Conservation (phyloP, 75 land plant genomes). For the Pinus albicaulis region DNA sequence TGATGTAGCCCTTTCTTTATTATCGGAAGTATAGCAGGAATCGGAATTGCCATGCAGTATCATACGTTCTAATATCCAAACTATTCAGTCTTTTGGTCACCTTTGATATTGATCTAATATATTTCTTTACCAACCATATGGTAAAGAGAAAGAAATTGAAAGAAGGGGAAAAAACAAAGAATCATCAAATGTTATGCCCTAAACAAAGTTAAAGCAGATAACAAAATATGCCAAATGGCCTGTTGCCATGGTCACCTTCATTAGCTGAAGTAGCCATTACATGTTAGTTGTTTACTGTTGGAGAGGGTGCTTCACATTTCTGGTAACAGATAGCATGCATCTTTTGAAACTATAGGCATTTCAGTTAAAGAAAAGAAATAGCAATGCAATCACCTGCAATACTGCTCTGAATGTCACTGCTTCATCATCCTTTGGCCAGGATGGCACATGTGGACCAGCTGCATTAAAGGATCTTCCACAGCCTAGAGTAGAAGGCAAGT, state of each 20-base stretch:
- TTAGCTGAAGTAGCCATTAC: neutral
- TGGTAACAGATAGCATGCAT: neutral
- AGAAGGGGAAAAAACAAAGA: neutral
- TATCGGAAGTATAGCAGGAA: too few species aligned
- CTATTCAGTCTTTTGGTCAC: too few species aligned
- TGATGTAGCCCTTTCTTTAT: too few species aligned
- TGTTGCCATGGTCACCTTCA: neutral
- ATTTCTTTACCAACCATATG: too few species aligned
- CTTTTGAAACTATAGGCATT: neutral
- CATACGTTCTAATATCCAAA: too few species aligned
- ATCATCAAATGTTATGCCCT: neutral
- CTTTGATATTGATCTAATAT: too few species aligned
- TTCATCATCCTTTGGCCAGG: slow-evolving; percentile 8
- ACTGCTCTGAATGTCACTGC: neutral
- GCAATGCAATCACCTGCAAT: neutral
- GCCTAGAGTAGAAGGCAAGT: neutral
- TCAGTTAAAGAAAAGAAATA: neutral
- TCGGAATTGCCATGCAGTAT: too few species aligned
- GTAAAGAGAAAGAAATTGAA: too few species aligned
- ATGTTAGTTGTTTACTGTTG: neutral
- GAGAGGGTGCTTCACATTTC: neutral
- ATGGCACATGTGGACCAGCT: too few species aligned
- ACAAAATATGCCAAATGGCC: neutral
- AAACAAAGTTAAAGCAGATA: neutral
- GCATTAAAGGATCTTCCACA: neutral